These are phyloP conservation scores for Phytophthora sp. DNA, from an alignment of 352 stramenopile species.

Conservation along the genomic window DNA sequence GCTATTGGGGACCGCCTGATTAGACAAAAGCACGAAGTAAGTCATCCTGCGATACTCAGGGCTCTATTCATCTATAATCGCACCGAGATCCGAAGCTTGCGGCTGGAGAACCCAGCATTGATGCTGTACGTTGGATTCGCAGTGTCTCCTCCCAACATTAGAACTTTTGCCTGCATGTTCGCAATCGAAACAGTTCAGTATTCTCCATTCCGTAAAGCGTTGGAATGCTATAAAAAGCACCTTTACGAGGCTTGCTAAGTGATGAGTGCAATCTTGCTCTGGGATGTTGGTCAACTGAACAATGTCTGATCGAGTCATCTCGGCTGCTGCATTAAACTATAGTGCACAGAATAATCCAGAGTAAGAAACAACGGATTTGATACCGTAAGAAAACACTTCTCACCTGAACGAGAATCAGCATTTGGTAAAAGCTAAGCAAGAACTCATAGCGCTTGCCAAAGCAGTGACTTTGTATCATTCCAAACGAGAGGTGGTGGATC, in stretches of 20 bases:
- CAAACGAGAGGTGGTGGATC: constrained; percentile 81
- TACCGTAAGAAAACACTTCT: background rate
- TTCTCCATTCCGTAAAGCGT: too few species aligned
- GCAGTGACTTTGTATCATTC: constrained; percentile 68
- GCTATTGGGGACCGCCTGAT: constrained; percentile 57
- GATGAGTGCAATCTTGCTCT: constrained; percentile 61
- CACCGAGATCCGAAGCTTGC: constrained; percentile 61
- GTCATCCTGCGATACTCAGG: too few species aligned
- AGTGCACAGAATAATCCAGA: background rate
- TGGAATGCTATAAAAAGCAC: too few species aligned
- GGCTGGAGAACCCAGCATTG: constrained; percentile 55
- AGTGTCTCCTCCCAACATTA: constrained; percentile 32
- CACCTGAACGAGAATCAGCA: constrained; percentile 80
- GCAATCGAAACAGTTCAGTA: too few species aligned
- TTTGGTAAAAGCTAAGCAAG: constrained; percentile 85
- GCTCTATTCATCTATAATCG: too few species aligned
- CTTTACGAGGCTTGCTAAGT: constrained; percentile 79
- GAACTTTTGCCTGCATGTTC: constrained; percentile 53
- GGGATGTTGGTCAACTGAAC: constrained; percentile 64
- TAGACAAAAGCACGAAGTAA: background rate
- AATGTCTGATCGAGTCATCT: constrained; percentile 46
- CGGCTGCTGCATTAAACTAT: constrained; percentile 76
- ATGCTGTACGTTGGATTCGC: constrained; percentile 41
- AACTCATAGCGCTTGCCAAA: constrained; percentile 85
- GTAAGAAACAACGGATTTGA: background rate